Evolutionary conservation across 2,329 filamentous ascomycete genomes (phyloP).

Genomic region (Colletotrichum sp.): DNA sequence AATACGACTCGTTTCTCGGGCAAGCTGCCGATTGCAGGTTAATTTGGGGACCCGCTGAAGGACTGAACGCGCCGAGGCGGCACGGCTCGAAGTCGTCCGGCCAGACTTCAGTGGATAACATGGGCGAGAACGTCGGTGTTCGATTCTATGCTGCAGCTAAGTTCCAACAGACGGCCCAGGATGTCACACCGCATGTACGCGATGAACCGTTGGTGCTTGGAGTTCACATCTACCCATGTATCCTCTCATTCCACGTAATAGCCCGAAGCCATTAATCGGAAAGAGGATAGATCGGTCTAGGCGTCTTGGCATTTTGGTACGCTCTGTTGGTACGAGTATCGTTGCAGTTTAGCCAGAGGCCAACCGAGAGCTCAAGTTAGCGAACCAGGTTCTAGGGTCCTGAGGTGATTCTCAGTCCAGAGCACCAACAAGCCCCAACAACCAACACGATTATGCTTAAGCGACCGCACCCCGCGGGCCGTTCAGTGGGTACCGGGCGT

Average conservation of each 20-base stretch:
- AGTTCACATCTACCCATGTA: background rate
- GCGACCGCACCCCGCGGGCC: background rate
- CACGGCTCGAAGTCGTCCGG: background rate
- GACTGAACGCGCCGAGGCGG: background rate
- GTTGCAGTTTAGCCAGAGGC: background rate
- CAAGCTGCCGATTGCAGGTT: background rate
- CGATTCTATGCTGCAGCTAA: background rate
- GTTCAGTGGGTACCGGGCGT: background rate
- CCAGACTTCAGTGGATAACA: background rate
- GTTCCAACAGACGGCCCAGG: background rate
- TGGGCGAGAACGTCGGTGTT: background rate
- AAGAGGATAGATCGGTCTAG: background rate
- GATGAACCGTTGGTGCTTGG: background rate
- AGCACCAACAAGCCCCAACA: background rate
- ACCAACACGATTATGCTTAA: background rate
- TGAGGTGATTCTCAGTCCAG: rapidly evolving
- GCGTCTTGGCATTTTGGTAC: background rate
- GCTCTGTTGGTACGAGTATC: background rate
- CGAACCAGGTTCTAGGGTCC: background rate
- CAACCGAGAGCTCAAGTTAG: background rate
- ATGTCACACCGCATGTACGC: background rate
- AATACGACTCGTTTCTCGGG: background rate
- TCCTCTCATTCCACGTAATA: background rate
- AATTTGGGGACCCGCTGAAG: background rate
- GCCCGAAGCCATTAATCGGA: background rate